These are phyloP conservation scores for Dryadomyces sulphureus DNA, from an alignment of 2,329 filamentous ascomycete genomes.

Conservation along the genomic window DNA sequence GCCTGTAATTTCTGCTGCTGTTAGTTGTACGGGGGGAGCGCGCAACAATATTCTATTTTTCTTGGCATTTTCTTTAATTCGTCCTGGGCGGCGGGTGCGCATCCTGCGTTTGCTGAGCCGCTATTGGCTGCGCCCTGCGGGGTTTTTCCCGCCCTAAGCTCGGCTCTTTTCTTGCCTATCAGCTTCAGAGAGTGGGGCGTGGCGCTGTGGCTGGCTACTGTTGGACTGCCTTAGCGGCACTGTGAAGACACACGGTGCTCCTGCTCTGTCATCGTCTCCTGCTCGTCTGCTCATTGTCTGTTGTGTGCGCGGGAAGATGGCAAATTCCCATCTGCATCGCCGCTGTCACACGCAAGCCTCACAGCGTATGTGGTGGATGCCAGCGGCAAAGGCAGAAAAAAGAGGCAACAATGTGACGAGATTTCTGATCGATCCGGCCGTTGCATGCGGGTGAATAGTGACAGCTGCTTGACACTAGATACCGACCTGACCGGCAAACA, in stretches of 20 bases:
- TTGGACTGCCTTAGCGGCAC: too few relatives aligned
- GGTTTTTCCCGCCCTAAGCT: not conserved
- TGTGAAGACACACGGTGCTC: too few relatives aligned
- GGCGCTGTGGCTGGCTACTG: too few relatives aligned
- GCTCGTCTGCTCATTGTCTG: not conserved
- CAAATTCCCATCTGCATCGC: too few relatives aligned
- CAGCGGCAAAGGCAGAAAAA: not conserved
- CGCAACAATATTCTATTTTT: not conserved
- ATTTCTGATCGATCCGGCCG: conserved; percentile 2
- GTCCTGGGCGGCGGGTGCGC: not conserved
- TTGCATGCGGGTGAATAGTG: conserved; percentile 3
- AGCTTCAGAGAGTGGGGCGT: not conserved
- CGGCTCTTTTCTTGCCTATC: not conserved
- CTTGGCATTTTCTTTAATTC: not conserved
- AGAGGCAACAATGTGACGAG: not conserved
- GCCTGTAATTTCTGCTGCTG: not conserved
- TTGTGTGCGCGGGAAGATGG: too few relatives aligned
- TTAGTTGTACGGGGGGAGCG: too few relatives aligned
- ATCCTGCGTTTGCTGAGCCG: not conserved
- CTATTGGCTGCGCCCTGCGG: not conserved
- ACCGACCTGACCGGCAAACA: not conserved
- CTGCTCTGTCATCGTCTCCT: not conserved
- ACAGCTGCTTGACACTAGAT: not conserved
- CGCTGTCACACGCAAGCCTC: not conserved
- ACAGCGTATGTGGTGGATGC: not conserved